Conservation (phyloP, 768 basidiomycete genomes). For the Lactarius evosmus region DNA sequence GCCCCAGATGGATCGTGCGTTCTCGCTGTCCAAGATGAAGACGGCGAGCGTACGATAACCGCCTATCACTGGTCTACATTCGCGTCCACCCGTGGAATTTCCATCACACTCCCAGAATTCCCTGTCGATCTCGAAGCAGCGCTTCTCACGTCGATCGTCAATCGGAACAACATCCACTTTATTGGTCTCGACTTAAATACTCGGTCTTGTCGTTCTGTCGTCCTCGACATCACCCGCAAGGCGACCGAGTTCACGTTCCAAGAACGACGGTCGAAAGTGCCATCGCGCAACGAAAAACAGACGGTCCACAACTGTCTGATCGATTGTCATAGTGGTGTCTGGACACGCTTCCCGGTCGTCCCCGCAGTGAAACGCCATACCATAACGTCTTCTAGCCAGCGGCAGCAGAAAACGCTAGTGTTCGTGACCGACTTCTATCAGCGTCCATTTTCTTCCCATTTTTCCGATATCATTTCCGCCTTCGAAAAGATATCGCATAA, state of each 20-base stretch:
- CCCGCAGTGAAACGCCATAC: neutral
- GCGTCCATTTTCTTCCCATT: conserved; percentile 41
- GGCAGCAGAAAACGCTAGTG: conserved; percentile 37
- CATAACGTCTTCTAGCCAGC: conserved; percentile 24
- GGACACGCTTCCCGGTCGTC: neutral
- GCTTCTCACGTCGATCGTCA: neutral
- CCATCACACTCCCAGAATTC: conserved; percentile 29
- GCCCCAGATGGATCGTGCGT: conserved; percentile 56
- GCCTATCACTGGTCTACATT: conserved; percentile 56
- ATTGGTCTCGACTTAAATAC: conserved; percentile 34
- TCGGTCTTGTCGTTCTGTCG: conserved; percentile 41
- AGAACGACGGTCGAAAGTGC: conserved; percentile 36
- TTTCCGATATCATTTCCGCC: conserved; percentile 40
- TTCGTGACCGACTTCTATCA: conserved; percentile 44
- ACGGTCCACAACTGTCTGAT: conserved; percentile 40
- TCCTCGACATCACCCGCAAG: conserved; percentile 51
- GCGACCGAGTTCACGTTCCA: conserved; percentile 34
- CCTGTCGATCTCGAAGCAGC: conserved; percentile 6
- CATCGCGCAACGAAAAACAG: conserved; percentile 19
- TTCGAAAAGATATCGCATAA: conserved; percentile 52
- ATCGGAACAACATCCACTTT: neutral
- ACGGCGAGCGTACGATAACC: conserved; percentile 28
- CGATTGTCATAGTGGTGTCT: neutral
- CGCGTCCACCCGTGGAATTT: conserved; percentile 47
- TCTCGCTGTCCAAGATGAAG: conserved; percentile 35